Conservation (phyloP, 805 yeast species). For the Kuraishia floccosa region DNA sequence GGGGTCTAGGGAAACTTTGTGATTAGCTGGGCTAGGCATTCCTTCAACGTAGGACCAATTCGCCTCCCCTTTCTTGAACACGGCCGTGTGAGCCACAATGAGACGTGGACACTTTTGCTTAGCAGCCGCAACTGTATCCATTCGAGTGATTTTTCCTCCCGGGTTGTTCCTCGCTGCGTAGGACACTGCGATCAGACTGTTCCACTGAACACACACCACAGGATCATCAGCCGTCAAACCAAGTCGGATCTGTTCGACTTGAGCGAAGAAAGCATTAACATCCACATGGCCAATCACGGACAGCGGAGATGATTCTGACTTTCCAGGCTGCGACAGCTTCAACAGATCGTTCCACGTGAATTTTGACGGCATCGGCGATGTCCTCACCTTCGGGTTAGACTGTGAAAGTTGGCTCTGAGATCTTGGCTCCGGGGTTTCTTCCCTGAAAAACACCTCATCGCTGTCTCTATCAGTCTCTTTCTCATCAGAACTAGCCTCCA, state of each 20-base stretch:
- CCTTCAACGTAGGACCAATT: conserved; percentile 64
- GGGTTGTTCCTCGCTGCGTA: conserved; percentile 86
- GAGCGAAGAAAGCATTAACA: conserved; percentile 93
- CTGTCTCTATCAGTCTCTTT: too few relatives aligned
- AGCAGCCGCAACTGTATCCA: conserved; percentile 65
- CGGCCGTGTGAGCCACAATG: conserved; percentile 85
- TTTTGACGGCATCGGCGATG: too few relatives aligned
- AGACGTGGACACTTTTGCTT: conserved; percentile 64
- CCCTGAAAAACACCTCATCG: too few relatives aligned
- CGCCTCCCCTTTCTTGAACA: conserved; percentile 77
- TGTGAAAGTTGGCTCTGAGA: too few relatives aligned
- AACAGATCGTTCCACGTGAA: conserved; percentile 38
- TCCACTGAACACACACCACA: conserved; percentile 93
- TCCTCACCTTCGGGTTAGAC: too few relatives aligned
- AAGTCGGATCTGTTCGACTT: conserved; percentile 74
- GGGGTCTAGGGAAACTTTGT: conserved; percentile 86
- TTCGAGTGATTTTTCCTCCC: conserved; percentile 60
- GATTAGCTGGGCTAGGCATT: conserved; percentile 45
- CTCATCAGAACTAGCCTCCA: too few relatives aligned
- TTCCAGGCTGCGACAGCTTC: conserved; percentile 30
- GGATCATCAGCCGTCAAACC: conserved; percentile 62
- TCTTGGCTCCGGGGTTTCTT: too few relatives aligned
- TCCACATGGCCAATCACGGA: conserved; percentile 81
- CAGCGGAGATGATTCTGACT: conserved; percentile 53
- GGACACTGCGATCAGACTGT: conserved; percentile 76